Evolutionary conservation across 352 stramenopile species (phyloP), one percentile per base, ranked within the genome.

Genomic region (Phytophthora podocarpi): DNA sequence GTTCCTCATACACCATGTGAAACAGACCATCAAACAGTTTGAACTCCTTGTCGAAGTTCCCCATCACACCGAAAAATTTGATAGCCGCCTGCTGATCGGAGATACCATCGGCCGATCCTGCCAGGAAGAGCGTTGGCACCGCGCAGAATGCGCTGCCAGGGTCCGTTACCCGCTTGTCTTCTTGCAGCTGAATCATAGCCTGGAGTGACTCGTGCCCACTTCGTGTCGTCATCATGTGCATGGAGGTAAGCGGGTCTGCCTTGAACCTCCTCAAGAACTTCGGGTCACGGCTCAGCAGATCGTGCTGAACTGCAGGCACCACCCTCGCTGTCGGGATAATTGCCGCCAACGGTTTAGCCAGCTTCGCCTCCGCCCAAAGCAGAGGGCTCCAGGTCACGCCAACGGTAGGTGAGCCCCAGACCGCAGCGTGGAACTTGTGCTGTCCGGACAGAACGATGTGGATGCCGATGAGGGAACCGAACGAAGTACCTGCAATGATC

Each of bases 1-100:
- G 74, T 20, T 87, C 80, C 31, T 87, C 68, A 40, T 82, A 89
- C 30, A 87, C 59, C 30, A 78, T 70, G 71, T 89, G 78, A 47
- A 67, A 87, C 2, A 85, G 57, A 5, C 75, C 80, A 3, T 78
- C 65, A 58, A 85, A 89, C 26, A 82, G 51, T 40, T 85, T 85
- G 34, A 86, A 80, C 37, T 81, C 60, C 62, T 87, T 89, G 67
- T 89, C 76, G 12, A 70, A 60, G 49, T 75, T 84, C 27, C 52
- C 70, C 55, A 87, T 73, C 26, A 59, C 60, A 6, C 71, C 46
- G 27, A 76, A 85, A 37, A 89, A 86, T 26, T 68, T 66, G 13
- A 77, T 60, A 3, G 72, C 69, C 16, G 76, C 64, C 24, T 72
- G 46, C 18, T 74, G 55, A 49, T 81, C 82, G 30, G 71, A 73